These are phyloP conservation scores for Cicer cuneatum DNA, from an alignment of 306 rosid genomes.

Conservation along the genomic window DNA sequence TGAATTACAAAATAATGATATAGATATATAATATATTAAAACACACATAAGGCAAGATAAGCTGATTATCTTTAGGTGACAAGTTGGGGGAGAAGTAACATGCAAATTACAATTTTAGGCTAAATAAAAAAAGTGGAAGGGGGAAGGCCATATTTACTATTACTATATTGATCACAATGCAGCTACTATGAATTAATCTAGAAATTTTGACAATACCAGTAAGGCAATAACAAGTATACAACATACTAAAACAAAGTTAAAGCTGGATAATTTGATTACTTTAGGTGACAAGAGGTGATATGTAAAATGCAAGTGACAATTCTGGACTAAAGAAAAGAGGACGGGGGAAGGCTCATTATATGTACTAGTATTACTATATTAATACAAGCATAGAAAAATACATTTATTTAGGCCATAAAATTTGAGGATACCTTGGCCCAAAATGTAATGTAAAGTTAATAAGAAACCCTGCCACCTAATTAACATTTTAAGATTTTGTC, in stretches of 20 bases:
- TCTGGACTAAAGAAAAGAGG: neutral
- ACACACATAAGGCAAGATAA: slow-evolving; percentile 1
- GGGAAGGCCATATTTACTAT: neutral
- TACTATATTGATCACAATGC: neutral
- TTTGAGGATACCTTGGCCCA: slow-evolving; percentile 28
- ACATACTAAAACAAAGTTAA: neutral
- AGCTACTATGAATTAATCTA: too few species aligned
- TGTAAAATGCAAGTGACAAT: neutral
- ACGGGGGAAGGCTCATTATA: neutral
- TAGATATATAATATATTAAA: slow-evolving; percentile 6
- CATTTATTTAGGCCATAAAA: neutral
- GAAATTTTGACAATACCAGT: too few species aligned
- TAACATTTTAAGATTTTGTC: slow-evolving; percentile 23
- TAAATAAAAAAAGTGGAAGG: neutral
- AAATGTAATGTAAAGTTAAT: slow-evolving; percentile 26
- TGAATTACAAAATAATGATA: neutral
- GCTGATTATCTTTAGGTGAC: slow-evolving; percentile 4
- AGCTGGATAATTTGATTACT: slow-evolving; percentile 5
- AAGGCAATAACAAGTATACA: neutral
- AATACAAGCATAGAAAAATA: slow-evolving; percentile 10
- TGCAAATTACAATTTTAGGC: slow-evolving; percentile 3
- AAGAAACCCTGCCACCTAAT: slow-evolving; percentile 19
- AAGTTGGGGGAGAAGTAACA: slow-evolving; percentile 5
- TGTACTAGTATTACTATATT: slow-evolving; percentile 6
- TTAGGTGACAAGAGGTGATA: slow-evolving; percentile 11